phyloP scores from a whole-genome alignment of 441 rosid genomes.

The Arabidopsis lyrata region DNA sequence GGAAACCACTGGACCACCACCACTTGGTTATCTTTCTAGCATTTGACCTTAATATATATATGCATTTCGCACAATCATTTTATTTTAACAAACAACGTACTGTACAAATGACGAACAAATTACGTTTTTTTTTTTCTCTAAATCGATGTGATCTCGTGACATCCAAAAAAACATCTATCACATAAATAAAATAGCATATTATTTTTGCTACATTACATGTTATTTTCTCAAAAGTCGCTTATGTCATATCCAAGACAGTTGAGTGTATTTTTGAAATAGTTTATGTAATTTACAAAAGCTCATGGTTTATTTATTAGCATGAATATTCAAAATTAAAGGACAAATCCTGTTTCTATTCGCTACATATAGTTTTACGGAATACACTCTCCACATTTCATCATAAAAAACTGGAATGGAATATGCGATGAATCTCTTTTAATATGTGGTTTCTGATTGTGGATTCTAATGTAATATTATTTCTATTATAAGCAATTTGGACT shows the following conservation, averaged over 20 bases:
- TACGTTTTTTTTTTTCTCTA: background rate
- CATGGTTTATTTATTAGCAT: background rate
- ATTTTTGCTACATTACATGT: background rate
- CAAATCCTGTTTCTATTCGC: conserved; percentile 10
- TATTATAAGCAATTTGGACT: conserved; percentile 17
- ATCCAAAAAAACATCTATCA: background rate
- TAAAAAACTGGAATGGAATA: conserved; percentile 1
- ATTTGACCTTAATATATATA: background rate
- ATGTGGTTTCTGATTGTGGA: background rate
- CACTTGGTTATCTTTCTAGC: too few species aligned
- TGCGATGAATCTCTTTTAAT: conserved; percentile 34
- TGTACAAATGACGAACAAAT: background rate
- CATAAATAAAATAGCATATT: background rate
- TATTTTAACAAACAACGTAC: background rate
- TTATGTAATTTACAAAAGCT: background rate
- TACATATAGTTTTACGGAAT: conserved; percentile 12
- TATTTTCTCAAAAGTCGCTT: background rate
- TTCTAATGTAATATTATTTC: conserved; percentile 11
- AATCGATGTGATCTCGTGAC: background rate
- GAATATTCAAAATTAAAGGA: background rate
- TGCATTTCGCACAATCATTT: background rate
- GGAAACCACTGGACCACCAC: too few species aligned
- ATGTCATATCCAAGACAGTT: background rate
- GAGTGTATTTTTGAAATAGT: background rate
- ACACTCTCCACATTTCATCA: background rate